These are phyloP conservation scores for Lichtheimia ramosa DNA, from an alignment of 371 early-diverging fungal species.

Conservation along the genomic window DNA sequence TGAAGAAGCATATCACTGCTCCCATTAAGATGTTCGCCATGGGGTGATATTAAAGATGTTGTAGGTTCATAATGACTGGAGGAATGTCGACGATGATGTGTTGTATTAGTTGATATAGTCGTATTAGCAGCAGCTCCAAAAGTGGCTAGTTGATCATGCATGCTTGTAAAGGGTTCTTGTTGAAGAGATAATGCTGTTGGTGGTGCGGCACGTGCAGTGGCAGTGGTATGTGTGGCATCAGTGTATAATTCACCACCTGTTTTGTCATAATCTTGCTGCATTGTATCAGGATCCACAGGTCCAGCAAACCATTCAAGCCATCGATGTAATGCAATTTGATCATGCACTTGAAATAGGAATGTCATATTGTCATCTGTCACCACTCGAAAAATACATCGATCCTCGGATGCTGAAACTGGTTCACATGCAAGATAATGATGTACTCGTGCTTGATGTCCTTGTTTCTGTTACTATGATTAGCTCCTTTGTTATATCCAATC, in stretches of 20 bases:
- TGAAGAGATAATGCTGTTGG: not conserved
- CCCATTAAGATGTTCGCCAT: not conserved
- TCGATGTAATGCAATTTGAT: slow-evolving; percentile 27
- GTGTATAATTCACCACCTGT: not conserved
- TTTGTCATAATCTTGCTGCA: not conserved
- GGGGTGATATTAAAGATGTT: not conserved
- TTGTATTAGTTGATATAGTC: not conserved
- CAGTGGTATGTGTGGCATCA: not conserved
- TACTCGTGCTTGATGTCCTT: slow-evolving; percentile 19
- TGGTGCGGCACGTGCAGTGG: not conserved
- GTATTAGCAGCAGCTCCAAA: slow-evolving; percentile 7
- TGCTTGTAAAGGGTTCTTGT: not conserved
- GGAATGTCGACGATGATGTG: not conserved
- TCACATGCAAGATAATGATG: slow-evolving; percentile 31
- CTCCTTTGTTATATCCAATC: slow-evolving; percentile 1
- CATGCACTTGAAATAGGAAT: slow-evolving; percentile 43
- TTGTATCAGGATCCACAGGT: slow-evolving; percentile 2
- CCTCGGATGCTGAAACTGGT: slow-evolving; percentile 8
- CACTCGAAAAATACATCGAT: slow-evolving; percentile 33
- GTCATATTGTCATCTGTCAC: slow-evolving; percentile 18
- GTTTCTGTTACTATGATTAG: slow-evolving; percentile 18
- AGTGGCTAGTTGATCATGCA: slow-evolving; percentile 8
- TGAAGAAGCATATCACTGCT: slow-evolving; percentile 12
- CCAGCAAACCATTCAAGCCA: slow-evolving; percentile 43
- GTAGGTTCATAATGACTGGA: not conserved